Conservation (phyloP, 441 rosid genomes). For the Corymbia citriodora region DNA sequence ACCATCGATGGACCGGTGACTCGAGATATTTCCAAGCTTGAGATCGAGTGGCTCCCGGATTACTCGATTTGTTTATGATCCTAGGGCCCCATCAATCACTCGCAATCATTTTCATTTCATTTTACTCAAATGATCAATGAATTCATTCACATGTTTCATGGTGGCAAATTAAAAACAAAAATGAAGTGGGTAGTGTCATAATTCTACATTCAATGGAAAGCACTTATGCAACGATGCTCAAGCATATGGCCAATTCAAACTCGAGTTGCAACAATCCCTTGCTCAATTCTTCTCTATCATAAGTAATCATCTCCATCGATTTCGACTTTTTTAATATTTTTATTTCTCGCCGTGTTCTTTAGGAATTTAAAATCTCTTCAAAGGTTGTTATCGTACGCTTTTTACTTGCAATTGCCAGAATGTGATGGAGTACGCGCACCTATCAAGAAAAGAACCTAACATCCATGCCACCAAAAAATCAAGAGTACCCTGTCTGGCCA, state of each 20-base stretch:
- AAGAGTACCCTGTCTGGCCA: neutral
- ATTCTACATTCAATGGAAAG: neutral
- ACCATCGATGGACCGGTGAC: neutral
- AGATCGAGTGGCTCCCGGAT: neutral
- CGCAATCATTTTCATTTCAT: neutral
- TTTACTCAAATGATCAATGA: neutral
- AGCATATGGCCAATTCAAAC: neutral
- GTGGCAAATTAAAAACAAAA: neutral
- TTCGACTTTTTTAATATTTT: neutral
- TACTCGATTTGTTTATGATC: neutral
- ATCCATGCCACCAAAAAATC: neutral
- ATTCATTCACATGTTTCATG: accelerated
- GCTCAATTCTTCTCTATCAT: neutral
- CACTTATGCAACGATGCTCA: neutral
- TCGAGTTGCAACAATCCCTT: neutral
- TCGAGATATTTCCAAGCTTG: neutral
- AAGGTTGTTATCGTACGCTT: neutral
- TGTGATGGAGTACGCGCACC: neutral
- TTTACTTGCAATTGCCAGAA: neutral
- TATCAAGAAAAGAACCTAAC: neutral
- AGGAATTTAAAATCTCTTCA: neutral
- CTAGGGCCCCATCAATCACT: neutral
- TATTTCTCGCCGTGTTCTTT: neutral
- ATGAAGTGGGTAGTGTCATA: neutral
- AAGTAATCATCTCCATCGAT: neutral